phyloP scores from a whole-genome alignment of 495 filamentous ascomycete species.

The Neurospora sp. region DNA sequence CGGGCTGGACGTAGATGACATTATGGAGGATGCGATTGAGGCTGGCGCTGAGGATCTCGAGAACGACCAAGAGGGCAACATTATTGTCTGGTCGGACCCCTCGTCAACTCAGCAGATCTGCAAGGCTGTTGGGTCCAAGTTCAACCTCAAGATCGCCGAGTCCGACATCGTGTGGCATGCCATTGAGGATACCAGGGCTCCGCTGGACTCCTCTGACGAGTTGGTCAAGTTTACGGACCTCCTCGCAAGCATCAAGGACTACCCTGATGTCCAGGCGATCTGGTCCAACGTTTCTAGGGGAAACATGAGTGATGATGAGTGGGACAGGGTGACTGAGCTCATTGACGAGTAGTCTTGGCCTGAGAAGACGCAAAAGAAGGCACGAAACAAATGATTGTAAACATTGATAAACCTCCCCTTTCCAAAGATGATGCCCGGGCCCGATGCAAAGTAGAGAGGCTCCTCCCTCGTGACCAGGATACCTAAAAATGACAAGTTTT shows the following conservation, averaged over 20 bases:
- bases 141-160: conserved; percentile 53
- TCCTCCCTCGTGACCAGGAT: not conserved
- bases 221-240: conserved; percentile 44
- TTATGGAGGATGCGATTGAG: conserved; percentile 77
- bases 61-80: conserved; percentile 54
- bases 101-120: conserved; percentile 54
- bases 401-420: conserved; percentile 1
- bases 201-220: conserved; percentile 38
- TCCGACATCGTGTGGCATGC: conserved; percentile 79
- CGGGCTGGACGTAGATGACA: conserved; percentile 54
- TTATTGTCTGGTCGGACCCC: conserved; percentile 69
- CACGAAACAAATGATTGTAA: conserved; percentile 1
- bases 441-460: not conserved
- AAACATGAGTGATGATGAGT: conserved; percentile 32
- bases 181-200: conserved; percentile 65
- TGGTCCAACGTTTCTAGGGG: conserved; percentile 51
- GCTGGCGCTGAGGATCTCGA: conserved; percentile 75
- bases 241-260: conserved; percentile 43
- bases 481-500: not conserved
- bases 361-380: not conserved
- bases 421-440: not conserved
- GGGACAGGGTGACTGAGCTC: conserved; percentile 39
- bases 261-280: conserved; percentile 56
- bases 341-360: conserved; percentile 18
- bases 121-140: conserved; percentile 45